Base-by-base conservation (phyloP, 108 stramenopile species). In the Fragilariopsis cylindrus region DNA sequence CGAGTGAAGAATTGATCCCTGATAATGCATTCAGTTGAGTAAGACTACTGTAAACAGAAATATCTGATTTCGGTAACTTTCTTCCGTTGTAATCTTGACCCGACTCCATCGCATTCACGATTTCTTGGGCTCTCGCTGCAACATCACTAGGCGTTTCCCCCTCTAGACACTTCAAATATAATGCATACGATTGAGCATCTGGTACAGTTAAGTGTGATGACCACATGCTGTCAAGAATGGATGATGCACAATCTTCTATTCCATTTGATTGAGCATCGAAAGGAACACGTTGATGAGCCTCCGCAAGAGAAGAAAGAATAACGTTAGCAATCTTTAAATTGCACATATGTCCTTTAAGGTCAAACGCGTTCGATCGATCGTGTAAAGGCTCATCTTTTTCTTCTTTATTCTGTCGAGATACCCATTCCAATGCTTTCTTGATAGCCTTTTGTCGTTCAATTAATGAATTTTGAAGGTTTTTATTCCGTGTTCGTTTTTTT, bases 161-260 rank as follows among this genome's bases (percentile, higher is more conserved):
- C 57, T 80, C 77, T 7, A 90, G 65, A 67, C 92, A 93, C 19
- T 77, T 53, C n/a, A 93, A 74, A 57, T 86, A 90, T n/a, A 68
- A 85, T 18, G 81, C 85, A 69, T 84, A 85, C 39, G 84, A 76
- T 56, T 84, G 81, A n/a, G 83, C 76, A 78, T 89, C 74, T 16
- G 86, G 86, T 7, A 13, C n/a, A n/a, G 70, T 48, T 11, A 43
- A 57, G 46, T 73, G 39, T 18, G 78, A 58, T 11, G 70, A 60
- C 78, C 76, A 80, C 70, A 86, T 52, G 57, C 75, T 52, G 45
- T 80, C 70, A 48, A 87, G 48, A 77, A 87, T 66, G 44, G 52
- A 45, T 7, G 48, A 55, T 12, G 86, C 86, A 40, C 71, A 62
- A 43, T 60, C 41, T 72, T 83, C 75, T 19, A 83, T 71, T 1